These are phyloP conservation scores for Acidiella bohemica DNA, from an alignment of 495 filamentous ascomycete genomes.

Conservation along the genomic window DNA sequence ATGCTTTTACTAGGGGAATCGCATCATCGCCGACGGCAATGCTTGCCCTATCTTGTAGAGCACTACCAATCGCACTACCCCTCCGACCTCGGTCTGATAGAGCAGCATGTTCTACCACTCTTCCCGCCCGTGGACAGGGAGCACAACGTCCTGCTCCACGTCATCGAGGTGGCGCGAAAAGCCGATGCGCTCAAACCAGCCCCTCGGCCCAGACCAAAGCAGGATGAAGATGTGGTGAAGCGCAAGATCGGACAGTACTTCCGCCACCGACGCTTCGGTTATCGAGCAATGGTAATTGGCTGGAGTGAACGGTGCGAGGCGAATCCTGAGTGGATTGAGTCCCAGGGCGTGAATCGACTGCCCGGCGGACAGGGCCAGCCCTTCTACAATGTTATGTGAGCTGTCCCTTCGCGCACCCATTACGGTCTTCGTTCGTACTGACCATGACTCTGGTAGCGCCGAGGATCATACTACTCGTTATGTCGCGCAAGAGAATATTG, in stretches of 20 bases:
- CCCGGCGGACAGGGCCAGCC: conserved; percentile 53
- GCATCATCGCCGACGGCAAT: conserved; percentile 41
- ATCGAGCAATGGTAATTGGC: conserved; percentile 68
- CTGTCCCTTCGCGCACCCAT: no score
- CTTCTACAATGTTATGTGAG: conserved; percentile 72
- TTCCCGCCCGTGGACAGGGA: conserved; percentile 38
- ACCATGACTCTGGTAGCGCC: conserved; percentile 46
- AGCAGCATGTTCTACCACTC: conserved; percentile 50
- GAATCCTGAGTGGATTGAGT: conserved; percentile 43
- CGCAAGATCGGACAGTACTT: conserved; percentile 79
- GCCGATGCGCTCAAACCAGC: conserved; percentile 13
- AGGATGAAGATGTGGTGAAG: conserved; percentile 44
- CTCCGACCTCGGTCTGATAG: conserved; percentile 50
- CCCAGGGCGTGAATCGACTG: conserved; percentile 50
- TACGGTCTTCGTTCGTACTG: no score
- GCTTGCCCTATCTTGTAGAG: conserved; percentile 53
- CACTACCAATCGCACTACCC: conserved; percentile 49
- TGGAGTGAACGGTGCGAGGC: conserved; percentile 56
- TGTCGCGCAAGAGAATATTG: conserved; percentile 81
- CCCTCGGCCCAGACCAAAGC: no score
- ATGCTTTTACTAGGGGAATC: conserved; percentile 43
- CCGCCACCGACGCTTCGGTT: conserved; percentile 65
- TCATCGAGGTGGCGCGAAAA: conserved; percentile 5
- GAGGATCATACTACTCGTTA: conserved; percentile 59
- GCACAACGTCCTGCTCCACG: conserved; percentile 34